Evolutionary conservation across 2,329 filamentous ascomycete genomes (phyloP), one percentile per base, ranked within the genome.

Genomic region (Talaromyces verruculosus): DNA sequence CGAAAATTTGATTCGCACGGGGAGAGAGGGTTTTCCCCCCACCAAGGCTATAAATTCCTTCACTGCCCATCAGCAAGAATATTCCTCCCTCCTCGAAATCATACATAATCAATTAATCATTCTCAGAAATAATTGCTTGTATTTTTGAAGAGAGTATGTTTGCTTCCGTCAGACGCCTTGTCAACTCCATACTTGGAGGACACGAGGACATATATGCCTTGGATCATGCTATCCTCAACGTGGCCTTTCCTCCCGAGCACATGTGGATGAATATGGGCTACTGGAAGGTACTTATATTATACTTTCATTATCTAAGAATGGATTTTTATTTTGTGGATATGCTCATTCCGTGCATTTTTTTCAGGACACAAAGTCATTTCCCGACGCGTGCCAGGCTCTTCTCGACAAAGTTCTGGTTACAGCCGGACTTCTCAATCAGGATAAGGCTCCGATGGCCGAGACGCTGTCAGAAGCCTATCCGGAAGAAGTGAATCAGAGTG

Each of bases 181-280:
- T 45, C n/a, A 45, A 45, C 7, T 45, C 8, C 7, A 22, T 19
- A 11, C 6, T 45, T 10, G 41, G 41, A 19, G n/a, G 17, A 10
- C 41, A 19, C n/a, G 41, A 45, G 17, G 41, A 45, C n/a, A 19
- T 45, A 19, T 80, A 37, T 37, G 30, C 17, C 17, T 19, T 45
- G 17, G 82, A 84, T 22, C 85, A 87, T 77, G 86, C 84, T 68
- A 81, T 84, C 67, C 80, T 87, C 59, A 86, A 87, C 69, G 68
- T 85, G 28, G 74, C 78, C 22, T 71, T 83, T 0, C 81, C 82
- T 1, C 75, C 81, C 2, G 69, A 73, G 6, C 80, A 79, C 22
- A 85, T 87, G 84, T 88, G 86, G 85, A 88, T 88, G 84, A 88
- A 87, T 45, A 45, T 45, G n/a, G 41, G 41, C 8, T 45, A 45